Evolutionary conservation across 2,329 filamentous ascomycete species (phyloP), one percentile per base, ranked within the genome.

Genomic region (Clathrospora elynae): DNA sequence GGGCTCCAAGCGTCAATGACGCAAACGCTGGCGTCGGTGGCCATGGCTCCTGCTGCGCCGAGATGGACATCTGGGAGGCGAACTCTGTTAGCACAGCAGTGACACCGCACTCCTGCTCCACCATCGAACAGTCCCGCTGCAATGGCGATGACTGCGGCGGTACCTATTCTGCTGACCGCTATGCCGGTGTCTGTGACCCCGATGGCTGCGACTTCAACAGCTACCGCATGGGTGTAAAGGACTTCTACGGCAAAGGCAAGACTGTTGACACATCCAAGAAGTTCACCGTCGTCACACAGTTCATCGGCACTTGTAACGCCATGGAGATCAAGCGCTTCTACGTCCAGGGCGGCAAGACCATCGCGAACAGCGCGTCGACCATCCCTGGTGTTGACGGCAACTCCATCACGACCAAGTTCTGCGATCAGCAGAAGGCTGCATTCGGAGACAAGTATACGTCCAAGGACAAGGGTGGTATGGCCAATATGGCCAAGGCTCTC

Each of bases 11-110:
- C 1, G 46, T 54, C 24, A 80, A 73, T 56, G 81, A 85, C 48
- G 35, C 58, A 39, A 81, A 81, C 53, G 72, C 77, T 16, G 80
- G 80, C 44, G 67, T 74, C 13, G 79, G 78, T 13, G 66, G 67
- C 28, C 70, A 76, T 37, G 83, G 84, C 46, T 74, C 82, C 20
- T 86, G 84, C 77, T 86, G 55, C 62, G 73, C 78, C 34, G 82
- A 86, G 67, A 83, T 86, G 78, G 83, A 86, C 59, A 75, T 62
- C 35, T 64, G 83, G 82, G 82, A 87, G 68, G 83, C 84, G 42
- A 87, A 87, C 74, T 77, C 74, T 54, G 77, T 83, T 58, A 78
- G 82, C 17, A 78, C 77, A 5, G 84, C 84, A 30, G 75, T 77
- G 53, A 87, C 84, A 1, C 82, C 84, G 11, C 84, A 87, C 66